Percentiles rank a stretch among this genome's conserved stretches.
Conservation (phyloP, 352 stramenopile species). For the Saprolegnia parasitica region DNA sequence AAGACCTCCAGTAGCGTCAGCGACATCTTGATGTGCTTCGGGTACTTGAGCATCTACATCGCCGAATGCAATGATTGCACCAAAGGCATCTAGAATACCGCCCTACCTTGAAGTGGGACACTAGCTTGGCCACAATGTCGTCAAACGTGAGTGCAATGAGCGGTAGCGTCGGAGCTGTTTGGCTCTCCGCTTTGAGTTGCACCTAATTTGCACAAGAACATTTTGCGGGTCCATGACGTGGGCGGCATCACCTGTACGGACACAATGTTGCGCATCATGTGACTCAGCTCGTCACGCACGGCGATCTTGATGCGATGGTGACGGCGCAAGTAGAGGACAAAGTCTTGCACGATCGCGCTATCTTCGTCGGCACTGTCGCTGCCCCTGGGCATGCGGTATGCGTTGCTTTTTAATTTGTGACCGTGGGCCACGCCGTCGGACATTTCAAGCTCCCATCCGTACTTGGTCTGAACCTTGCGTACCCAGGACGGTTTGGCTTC, state of each 20-base stretch:
- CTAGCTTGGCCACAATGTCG: slow-evolving; percentile 55
- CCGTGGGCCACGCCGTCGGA: not conserved
- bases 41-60: slow-evolving; percentile 50
- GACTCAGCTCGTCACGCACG: slow-evolving; percentile 64
- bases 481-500: not conserved
- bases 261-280: slow-evolving; percentile 67
- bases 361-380: not conserved
- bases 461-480: not conserved
- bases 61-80: not conserved
- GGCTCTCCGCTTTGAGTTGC: slow-evolving; percentile 45
- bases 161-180: slow-evolving; percentile 39
- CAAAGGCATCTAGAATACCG: not conserved
- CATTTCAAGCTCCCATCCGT: not conserved
- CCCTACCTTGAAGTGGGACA: slow-evolving; percentile 38
- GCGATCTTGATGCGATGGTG: slow-evolving; percentile 41
- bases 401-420: not conserved
- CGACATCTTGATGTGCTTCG: slow-evolving; percentile 60
- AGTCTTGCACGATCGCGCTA: slow-evolving; percentile 37
- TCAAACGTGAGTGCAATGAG: slow-evolving; percentile 57
- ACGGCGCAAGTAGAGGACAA: slow-evolving; percentile 40
- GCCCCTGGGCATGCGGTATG: not conserved
- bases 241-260: slow-evolving; percentile 34
- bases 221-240: not conserved
- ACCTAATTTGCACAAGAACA: not conserved
- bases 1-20: slow-evolving; percentile 67